phyloP scores from a whole-genome alignment of 2,329 filamentous ascomycete species.

The Apiospora saccharicola region DNA sequence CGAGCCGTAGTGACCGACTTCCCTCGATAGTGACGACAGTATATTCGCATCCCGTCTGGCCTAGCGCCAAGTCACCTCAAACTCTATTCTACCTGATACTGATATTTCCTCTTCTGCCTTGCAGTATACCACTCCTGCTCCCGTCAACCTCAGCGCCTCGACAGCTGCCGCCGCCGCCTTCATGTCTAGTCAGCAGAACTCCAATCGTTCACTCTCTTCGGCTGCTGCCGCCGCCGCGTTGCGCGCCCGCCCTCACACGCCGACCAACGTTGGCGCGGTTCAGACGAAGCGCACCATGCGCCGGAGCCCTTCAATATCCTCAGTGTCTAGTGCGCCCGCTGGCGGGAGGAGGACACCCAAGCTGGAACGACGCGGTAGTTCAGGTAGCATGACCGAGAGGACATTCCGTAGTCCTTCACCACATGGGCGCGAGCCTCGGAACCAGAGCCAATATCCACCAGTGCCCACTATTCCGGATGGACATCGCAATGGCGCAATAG shows the following conservation, averaged over 20 bases:
- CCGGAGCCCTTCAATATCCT: conserved; percentile 76
- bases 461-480: conserved; percentile 73
- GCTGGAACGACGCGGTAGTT: conserved; percentile 72
- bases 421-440: conserved; percentile 51
- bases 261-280: conserved; percentile 80
- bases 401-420: conserved; percentile 84
- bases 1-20: not conserved
- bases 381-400: conserved; percentile 85
- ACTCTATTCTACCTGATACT: conserved; percentile 26
- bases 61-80: conserved; percentile 9
- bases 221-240: conserved; percentile 89
- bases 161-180: conserved; percentile 85
- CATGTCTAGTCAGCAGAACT: conserved; percentile 61
- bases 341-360: conserved; percentile 50
- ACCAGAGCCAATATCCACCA: conserved; percentile 66
- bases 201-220: conserved; percentile 75
- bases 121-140: conserved; percentile 69
- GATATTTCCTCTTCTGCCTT: conserved; percentile 29
- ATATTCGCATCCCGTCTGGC: conserved; percentile 6
- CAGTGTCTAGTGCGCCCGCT: conserved; percentile 59
- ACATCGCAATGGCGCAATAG: conserved; percentile 38
- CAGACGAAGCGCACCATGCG: conserved; percentile 87
- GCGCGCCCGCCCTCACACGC: conserved; percentile 77
- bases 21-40: conserved; percentile 21
- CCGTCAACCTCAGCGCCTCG: conserved; percentile 76